Evolutionary conservation across 2,329 filamentous ascomycete species (phyloP).

Genomic region (Raffaelea arxii): DNA sequence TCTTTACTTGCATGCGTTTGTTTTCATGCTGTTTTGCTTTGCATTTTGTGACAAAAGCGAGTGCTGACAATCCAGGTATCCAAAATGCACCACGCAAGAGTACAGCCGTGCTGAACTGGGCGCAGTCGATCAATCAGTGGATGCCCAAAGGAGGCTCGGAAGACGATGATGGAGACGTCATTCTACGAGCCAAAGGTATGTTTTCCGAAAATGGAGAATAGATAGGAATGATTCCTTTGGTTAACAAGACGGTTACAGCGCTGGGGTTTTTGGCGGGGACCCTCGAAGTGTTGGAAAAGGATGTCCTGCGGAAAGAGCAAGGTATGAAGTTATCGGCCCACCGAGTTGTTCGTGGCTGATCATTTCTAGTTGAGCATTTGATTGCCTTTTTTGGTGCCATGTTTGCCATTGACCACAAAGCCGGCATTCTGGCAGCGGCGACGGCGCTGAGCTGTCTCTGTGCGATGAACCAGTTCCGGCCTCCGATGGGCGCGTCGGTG

Average conservation of each 20-base stretch:
- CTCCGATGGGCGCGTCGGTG: constrained; percentile 36
- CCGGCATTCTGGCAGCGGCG: constrained; percentile 45
- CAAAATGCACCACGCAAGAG: constrained; percentile 12
- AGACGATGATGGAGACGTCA: constrained; percentile 30
- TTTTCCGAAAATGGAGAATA: background rate
- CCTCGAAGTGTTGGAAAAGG: constrained; percentile 34
- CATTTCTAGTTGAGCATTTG: constrained; percentile 16
- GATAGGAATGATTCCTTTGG: background rate
- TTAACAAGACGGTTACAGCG: too few relatives aligned
- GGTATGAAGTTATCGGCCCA: constrained; percentile 23
- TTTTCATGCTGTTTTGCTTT: too few relatives aligned
- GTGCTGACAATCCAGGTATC: constrained; percentile 11
- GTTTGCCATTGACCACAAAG: constrained; percentile 50
- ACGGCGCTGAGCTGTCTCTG: constrained; percentile 40
- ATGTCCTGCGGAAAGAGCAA: constrained; percentile 39
- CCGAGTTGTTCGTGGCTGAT: background rate
- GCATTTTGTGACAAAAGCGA: too few relatives aligned
- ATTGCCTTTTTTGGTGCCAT: constrained; percentile 47
- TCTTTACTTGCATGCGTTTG: too few relatives aligned
- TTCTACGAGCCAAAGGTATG: constrained; percentile 41
- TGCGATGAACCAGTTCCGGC: constrained; percentile 40
- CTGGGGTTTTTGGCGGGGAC: constrained; percentile 48
- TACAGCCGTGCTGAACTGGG: constrained; percentile 15
- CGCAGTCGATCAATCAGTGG: constrained; percentile 23
- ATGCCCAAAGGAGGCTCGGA: constrained; percentile 16